Evolutionary conservation across 768 basidiomycete genomes (phyloP), one percentile per base, ranked within the genome.

Genomic region (Kwoniella dejecticola): DNA sequence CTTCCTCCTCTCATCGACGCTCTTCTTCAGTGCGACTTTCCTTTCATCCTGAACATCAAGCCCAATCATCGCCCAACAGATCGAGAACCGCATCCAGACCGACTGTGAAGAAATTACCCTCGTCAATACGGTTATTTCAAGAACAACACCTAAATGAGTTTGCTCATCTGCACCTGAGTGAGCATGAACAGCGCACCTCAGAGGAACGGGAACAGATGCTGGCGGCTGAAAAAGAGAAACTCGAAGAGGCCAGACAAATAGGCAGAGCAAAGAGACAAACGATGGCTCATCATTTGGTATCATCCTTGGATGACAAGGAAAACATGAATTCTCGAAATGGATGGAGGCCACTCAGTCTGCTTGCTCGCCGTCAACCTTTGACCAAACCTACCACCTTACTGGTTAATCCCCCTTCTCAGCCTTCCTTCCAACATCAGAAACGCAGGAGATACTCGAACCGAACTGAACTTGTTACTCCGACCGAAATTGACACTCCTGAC

Each of bases 271-370:
- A 67, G 53, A 19, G 71, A 23, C 50, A 62, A 50, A 63, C 57
- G 19, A 30, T 68, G 52, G 56, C 56, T 30, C 10, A 47, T 38
- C 46, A 19, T 19, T 46, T 13, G 26, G 23, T 12, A 3, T 26
- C 6, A 12, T 23, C 10, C 42, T 44, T 13, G 15, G 12, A 41
- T 11, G 52, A 57, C 12, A 23, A 36, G 7, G 58, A 36, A 19
- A 38, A 41, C 42, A 27, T 27, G 3, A 47, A 49, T 46, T 24
- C 31, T 21, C 15, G 52, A 27, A 30, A 21, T n/a, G 60, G 57
- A 6, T 63, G 64, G 64, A 60, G 64, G 54, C 68, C 68, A 12
- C 42, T 70, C 1, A 67, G 63, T 56, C 56, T 70, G 56, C 55
- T 70, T 0, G 31, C 41, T 21, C 30, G 52, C 12, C 46, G 50